Percentiles rank a stretch among this genome's conserved stretches.
These are phyloP conservation scores for Capsicum baccatum DNA, from an alignment of 257 asterid genomes.

Conservation along the genomic window DNA sequence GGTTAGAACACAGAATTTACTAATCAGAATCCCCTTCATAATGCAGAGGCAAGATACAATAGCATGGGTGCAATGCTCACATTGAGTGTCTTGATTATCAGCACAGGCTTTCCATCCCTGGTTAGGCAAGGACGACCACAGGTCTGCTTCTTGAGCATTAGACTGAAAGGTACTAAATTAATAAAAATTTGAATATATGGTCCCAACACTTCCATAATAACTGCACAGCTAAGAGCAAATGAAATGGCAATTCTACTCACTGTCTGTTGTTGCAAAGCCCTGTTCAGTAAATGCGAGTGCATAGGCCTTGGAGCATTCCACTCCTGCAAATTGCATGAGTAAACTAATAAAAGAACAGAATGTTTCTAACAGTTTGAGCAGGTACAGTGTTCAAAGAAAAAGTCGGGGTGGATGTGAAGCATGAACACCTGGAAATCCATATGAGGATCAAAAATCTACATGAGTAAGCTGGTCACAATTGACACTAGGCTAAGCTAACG, in stretches of 20 bases:
- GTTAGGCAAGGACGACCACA: slow-evolving; percentile 53
- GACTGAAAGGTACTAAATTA: slow-evolving; percentile 36
- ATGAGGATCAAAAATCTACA: not conserved
- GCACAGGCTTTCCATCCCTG: slow-evolving; percentile 54
- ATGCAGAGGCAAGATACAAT: not conserved
- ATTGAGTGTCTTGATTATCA: slow-evolving; percentile 22
- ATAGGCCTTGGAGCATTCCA: slow-evolving; percentile 54
- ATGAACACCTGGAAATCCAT: not conserved
- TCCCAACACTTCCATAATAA: not conserved
- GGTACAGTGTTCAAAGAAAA: slow-evolving; percentile 1
- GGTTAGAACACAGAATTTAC: not conserved
- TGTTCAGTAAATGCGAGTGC: slow-evolving; percentile 44
- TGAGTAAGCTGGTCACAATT: not conserved
- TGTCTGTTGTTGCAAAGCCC: slow-evolving; percentile 39
- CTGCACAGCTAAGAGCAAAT: not conserved
- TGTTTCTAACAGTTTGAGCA: not conserved
- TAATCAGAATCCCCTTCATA: slow-evolving; percentile 1
- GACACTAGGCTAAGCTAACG: not conserved
- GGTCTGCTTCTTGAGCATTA: slow-evolving; percentile 39
- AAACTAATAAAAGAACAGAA: not conserved
- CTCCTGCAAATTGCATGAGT: slow-evolving; percentile 37
- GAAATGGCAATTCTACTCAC: slow-evolving; percentile 40
- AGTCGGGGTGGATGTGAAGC: not conserved
- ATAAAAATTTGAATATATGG: slow-evolving; percentile 10
- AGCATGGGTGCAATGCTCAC: slow-evolving; percentile 36